Conservation (phyloP, 805 yeast genomes). For the Lipomyces starkeyi region DNA sequence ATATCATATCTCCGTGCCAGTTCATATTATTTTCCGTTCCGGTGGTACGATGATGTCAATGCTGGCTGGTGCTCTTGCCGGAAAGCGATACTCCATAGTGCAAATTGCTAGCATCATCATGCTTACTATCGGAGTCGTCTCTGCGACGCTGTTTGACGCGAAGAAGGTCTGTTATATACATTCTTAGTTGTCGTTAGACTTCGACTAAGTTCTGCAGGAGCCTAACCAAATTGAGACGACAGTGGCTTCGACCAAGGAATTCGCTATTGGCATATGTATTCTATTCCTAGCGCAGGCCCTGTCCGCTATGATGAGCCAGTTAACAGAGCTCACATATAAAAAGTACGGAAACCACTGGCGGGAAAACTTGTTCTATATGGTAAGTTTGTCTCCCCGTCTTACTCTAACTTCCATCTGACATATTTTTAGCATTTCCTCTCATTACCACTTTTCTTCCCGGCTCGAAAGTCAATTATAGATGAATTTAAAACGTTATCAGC, state of each 20-base stretch:
- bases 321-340: conserved; percentile 58
- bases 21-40: conserved; percentile 70
- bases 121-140: conserved; percentile 61
- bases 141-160: conserved; percentile 47
- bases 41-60: conserved; percentile 68
- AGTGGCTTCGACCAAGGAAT: conserved; percentile 38
- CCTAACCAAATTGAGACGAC: background rate
- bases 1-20: conserved; percentile 64
- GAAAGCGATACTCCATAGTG: conserved; percentile 52
- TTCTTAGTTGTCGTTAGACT: background rate
- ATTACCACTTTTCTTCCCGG: conserved; percentile 33
- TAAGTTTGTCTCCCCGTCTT: conserved; percentile 43
- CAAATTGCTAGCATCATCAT: conserved; percentile 60
- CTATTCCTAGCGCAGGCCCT: conserved; percentile 57
- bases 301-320: conserved; percentile 63
- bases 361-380: conserved; percentile 63
- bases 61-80: conserved; percentile 57
- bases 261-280: conserved; percentile 51
- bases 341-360: conserved; percentile 66
- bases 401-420: conserved; percentile 47
- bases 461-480: conserved; percentile 44
- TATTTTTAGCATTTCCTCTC: conserved; percentile 31
- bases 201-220: conserved; percentile 35
- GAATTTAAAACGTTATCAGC: conserved; percentile 45
- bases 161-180: conserved; percentile 16